Evolutionary conservation across 164 flowering plant genomes (phyloP).

Genomic region (Piper longum): DNA sequence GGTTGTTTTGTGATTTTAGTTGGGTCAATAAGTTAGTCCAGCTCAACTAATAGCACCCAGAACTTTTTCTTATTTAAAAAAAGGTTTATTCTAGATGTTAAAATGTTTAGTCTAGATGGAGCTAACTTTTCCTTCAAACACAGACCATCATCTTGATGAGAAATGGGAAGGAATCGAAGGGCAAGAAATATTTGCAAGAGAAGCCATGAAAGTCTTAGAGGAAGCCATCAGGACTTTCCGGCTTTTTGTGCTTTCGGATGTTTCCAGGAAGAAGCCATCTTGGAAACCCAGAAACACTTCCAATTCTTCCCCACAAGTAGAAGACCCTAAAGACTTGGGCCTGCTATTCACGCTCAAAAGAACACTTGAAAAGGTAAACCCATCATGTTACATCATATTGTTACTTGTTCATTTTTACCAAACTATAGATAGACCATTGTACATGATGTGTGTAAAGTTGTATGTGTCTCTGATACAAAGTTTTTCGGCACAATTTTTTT

Average conservation of each 20-base stretch:
- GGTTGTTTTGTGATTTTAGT: too few relatives aligned
- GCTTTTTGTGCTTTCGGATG: slow-evolving; percentile 25
- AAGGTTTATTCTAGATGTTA: too few relatives aligned
- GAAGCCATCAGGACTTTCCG: slow-evolving; percentile 28
- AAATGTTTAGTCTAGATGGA: background rate
- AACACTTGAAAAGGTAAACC: slow-evolving; percentile 2
- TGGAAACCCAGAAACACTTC: slow-evolving; percentile 17
- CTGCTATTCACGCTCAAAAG: slow-evolving; percentile 23
- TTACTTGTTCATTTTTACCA: too few relatives aligned
- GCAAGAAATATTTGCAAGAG: background rate
- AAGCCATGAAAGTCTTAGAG: slow-evolving; percentile 1
- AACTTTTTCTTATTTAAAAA: too few relatives aligned
- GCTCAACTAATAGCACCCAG: too few relatives aligned
- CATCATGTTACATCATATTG: background rate
- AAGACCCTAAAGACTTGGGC: slow-evolving; percentile 40
- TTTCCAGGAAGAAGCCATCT: slow-evolving; percentile 15
- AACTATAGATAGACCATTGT: background rate
- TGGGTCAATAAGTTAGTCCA: too few relatives aligned
- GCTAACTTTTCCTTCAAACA: background rate
- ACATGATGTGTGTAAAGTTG: background rate
- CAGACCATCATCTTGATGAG: background rate
- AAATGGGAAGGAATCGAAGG: background rate
- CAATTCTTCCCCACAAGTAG: slow-evolving; percentile 24
- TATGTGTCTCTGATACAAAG: background rate
- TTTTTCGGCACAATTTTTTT: background rate